Evolutionary conservation across 352 stramenopile species (phyloP).

Genomic region (Blastocystis sp.): DNA sequence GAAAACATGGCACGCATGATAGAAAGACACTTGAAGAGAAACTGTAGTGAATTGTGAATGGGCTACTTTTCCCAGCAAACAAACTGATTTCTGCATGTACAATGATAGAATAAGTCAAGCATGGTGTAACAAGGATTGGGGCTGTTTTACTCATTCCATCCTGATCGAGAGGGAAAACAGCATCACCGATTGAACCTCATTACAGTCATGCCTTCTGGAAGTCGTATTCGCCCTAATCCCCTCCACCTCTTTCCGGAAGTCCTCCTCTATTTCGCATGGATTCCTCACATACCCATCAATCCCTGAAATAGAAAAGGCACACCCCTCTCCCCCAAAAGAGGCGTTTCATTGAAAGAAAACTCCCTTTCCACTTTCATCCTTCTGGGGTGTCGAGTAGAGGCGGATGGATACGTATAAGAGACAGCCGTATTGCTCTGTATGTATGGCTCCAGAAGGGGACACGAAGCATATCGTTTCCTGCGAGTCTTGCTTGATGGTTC

Average conservation of each 20-base stretch:
- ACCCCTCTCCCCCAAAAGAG: background rate
- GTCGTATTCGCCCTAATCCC: background rate
- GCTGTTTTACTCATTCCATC: background rate
- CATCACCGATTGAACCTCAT: too few species aligned
- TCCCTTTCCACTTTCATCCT: background rate
- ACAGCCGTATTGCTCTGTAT: background rate
- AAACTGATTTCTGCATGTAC: too few species aligned
- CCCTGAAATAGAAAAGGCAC: background rate
- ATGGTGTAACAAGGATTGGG: background rate
- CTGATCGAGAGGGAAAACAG: too few species aligned
- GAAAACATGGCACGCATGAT: too few species aligned
- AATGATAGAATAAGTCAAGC: too few species aligned
- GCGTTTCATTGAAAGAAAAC: background rate
- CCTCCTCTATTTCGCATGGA: background rate
- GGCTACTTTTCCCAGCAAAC: too few species aligned
- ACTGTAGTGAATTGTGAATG: background rate
- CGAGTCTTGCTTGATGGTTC: conserved; percentile 33
- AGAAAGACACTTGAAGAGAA: background rate
- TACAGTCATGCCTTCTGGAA: background rate
- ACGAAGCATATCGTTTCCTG: conserved; percentile 17
- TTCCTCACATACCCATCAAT: background rate
- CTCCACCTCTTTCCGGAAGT: background rate
- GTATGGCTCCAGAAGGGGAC: conserved; percentile 5
- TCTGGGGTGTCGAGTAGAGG: background rate
- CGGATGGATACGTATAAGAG: background rate